A percentile compares a stretch with the other conserved stretches of the same genome.
phyloP scores from a whole-genome alignment of 805 yeast genomes.

The Candida ponderosae region DNA sequence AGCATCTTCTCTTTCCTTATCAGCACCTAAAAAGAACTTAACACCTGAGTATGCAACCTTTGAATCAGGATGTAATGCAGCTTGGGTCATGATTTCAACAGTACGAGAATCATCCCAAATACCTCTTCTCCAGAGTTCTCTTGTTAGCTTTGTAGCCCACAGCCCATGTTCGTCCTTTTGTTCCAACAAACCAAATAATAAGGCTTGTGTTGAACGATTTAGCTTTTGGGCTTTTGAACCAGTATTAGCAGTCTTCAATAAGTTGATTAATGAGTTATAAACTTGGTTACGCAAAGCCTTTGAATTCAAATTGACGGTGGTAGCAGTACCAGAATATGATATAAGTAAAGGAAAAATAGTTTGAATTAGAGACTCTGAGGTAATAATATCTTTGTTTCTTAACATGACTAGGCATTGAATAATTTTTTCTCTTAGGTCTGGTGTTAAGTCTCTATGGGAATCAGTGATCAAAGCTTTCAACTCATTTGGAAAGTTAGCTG shows the following conservation, averaged over 20 bases:
- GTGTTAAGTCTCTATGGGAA: slow-evolving; percentile 74
- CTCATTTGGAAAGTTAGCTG: slow-evolving; percentile 78
- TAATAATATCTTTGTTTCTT: slow-evolving; percentile 73
- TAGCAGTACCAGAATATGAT: slow-evolving; percentile 49
- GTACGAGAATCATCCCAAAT: slow-evolving; percentile 97
- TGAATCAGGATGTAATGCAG: slow-evolving; percentile 77
- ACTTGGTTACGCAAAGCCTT: slow-evolving; percentile 78
- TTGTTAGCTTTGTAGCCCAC: slow-evolving; percentile 93
- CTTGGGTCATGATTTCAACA: slow-evolving; percentile 96
- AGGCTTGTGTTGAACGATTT: slow-evolving; percentile 85
- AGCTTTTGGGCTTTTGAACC: slow-evolving; percentile 88
- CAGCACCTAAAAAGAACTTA: slow-evolving; percentile 89
- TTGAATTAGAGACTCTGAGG: slow-evolving; percentile 75
- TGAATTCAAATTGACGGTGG: slow-evolving; percentile 51
- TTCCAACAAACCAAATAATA: slow-evolving; percentile 80
- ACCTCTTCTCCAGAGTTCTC: slow-evolving; percentile 96
- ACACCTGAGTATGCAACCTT: slow-evolving; percentile 90
- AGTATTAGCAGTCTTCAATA: slow-evolving; percentile 75
- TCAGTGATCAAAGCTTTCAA: slow-evolving; percentile 57
- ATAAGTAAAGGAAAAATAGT: slow-evolving; percentile 80
- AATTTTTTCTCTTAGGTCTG: slow-evolving; percentile 87
- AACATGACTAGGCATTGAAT: slow-evolving; percentile 85
- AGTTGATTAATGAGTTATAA: slow-evolving; percentile 67
- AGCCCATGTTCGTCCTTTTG: slow-evolving; percentile 75
- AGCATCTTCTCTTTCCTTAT: slow-evolving; percentile 83